phyloP scores from a whole-genome alignment of 1,284 basidiomycete species.

The Marasmius tenuissimus region DNA sequence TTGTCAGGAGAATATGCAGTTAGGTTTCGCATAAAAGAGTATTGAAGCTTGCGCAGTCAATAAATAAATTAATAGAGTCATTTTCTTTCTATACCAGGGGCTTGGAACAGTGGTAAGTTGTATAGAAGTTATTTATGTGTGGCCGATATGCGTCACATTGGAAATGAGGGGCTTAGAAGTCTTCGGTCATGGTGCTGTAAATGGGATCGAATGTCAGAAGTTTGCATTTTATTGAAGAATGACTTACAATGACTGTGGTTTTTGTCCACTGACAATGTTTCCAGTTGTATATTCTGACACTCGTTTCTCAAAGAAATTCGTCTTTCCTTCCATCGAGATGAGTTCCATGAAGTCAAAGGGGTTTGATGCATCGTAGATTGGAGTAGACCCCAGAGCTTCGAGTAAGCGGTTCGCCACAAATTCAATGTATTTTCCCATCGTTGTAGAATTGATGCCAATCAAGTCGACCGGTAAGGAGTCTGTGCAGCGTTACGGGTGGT shows the following conservation, averaged over 20 bases:
- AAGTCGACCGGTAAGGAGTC: constrained; percentile 54
- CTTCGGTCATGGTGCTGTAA: no score
- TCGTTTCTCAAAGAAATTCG: constrained; percentile 83
- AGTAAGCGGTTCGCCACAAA: constrained; percentile 85
- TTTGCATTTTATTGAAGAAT: constrained; percentile 82
- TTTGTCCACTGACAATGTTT: constrained; percentile 32
- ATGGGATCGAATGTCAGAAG: no score
- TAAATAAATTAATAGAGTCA: no score
- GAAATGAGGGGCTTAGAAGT: no score
- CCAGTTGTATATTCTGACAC: constrained; percentile 86
- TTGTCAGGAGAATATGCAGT: no score
- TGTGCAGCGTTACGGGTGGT: constrained; percentile 15
- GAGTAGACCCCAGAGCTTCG: constrained; percentile 80
- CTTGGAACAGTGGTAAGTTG: no score
- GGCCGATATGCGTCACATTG: no score
- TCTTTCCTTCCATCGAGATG: constrained; percentile 88
- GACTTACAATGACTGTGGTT: constrained; percentile 51
- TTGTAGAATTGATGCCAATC: constrained; percentile 67
- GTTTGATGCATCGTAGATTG: constrained; percentile 76
- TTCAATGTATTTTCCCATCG: constrained; percentile 84
- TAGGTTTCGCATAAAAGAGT: no score
- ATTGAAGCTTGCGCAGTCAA: no score
- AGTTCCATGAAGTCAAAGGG: constrained; percentile 94
- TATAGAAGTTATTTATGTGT: no score
- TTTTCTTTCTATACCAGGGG: no score